Evolutionary conservation across 1,139 yeast species (phyloP), one percentile per base, ranked within the genome.

Genomic region (Meyerozyma athensensis): DNA sequence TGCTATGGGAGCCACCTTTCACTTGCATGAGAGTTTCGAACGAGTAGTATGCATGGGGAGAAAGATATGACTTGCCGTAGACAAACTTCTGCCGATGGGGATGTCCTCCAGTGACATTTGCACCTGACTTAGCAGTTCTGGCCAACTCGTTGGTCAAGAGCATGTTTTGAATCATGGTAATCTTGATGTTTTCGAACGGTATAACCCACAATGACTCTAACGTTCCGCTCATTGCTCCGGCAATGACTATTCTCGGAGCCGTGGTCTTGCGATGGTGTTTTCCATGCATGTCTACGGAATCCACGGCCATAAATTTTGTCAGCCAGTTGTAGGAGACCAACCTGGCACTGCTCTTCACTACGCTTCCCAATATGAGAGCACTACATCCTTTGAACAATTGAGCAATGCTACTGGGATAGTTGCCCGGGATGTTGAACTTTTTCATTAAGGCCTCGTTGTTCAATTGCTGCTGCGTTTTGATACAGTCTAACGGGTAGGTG

Each of bases 101-200:
- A 18, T 28, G 32, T 16, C 43, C 40, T 1, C 64, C 65, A 2
- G 68, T 58, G 12, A 63, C 57, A 43, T 65, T 46, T 16, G 49
- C 39, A 7, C 50, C 50, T 7, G 43, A 43, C 5, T 49, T 47
- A 13, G 52, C 49, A 23, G 52, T 40, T 32, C 67, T 50, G 2
- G 44, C 38, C 20, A 61, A 44, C 43, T 70, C 77, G 39, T 68
- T 68, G 23, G 45, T 50, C 40, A 68, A 53, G 4, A 63, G 47
- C 59, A 62, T 68, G 50, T 81, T 77, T 52, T 90, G 96, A 45
- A 90, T 81, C 92, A 87, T 81, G 10, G 87, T 74, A 5, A 86
- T 82, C 56, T 90, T 89, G 48, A 89, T 72, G 54, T 81, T 86
- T 53, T 92, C 98, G 60, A 92, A 90, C 0, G 98, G 98, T 19